A percentile compares a stretch with the other conserved stretches of the same genome.
Evolutionary conservation across 139 green algal genomes (phyloP).

Genomic region (Diplosphaera chodatii): DNA sequence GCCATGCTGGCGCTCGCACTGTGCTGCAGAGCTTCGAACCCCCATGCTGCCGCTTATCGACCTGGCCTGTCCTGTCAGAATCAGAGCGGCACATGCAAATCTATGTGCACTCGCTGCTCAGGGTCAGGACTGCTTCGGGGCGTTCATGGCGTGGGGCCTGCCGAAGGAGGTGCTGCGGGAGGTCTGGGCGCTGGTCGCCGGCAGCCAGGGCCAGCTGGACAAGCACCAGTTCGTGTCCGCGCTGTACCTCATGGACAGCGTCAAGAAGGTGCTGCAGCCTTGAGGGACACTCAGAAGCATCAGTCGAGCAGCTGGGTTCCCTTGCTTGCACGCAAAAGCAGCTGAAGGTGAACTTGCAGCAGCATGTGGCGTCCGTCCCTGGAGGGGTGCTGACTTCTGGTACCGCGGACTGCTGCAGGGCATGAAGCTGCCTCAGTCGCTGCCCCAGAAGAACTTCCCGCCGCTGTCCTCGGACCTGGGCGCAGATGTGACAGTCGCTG

Average conservation of each 20-base stretch:
- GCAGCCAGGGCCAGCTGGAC: constrained; percentile 47
- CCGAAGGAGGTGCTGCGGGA: constrained; percentile 61
- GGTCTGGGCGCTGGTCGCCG: constrained; percentile 65
- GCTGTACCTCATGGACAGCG: constrained; percentile 74
- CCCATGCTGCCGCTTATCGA: no score
- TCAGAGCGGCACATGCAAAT: no score
- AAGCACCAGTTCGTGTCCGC: constrained; percentile 59
- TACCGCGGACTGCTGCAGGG: constrained; percentile 21
- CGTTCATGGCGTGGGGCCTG: constrained; percentile 75
- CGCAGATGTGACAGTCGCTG: background rate
- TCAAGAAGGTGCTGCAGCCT: constrained; percentile 28
- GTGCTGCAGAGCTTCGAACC: no score
- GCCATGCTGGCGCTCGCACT: no score
- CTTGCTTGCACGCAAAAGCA: no score
- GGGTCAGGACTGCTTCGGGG: constrained; percentile 70
- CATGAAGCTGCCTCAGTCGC: constrained; percentile 24
- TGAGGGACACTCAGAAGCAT: no score
- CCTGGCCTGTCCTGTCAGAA: no score
- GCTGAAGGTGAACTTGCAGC: no score
- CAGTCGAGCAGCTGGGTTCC: no score
- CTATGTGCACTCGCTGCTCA: no score
- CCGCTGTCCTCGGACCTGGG: constrained; percentile 21
- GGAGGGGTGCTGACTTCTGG: no score
- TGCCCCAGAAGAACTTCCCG: constrained; percentile 52
- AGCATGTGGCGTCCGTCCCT: no score